Evolutionary conservation across 257 asterid species (phyloP).

Genomic region (Capsicum pubescens): DNA sequence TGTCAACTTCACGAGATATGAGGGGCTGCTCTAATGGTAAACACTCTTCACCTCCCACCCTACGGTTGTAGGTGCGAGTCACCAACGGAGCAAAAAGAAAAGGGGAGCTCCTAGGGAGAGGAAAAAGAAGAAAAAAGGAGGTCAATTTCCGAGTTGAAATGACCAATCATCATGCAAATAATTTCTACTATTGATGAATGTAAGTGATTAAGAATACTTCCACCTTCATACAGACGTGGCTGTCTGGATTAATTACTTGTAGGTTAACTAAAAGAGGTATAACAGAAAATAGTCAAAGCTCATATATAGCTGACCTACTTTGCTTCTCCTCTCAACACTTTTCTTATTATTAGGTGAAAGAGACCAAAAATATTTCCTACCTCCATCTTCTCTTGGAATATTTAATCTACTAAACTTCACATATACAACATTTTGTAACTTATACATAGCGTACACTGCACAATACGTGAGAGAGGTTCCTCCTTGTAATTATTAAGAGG

Average conservation of each 20-base stretch:
- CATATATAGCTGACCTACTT: constrained; percentile 32
- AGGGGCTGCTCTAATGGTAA: too few relatives aligned
- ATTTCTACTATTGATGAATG: too few relatives aligned
- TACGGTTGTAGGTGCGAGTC: too few relatives aligned
- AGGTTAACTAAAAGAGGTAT: constrained; percentile 25
- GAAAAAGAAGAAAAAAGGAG: too few relatives aligned
- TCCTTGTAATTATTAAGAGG: background rate
- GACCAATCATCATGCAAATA: too few relatives aligned
- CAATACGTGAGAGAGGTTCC: constrained; percentile 13
- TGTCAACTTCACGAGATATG: background rate
- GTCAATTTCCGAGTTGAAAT: too few relatives aligned
- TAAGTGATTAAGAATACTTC: background rate
- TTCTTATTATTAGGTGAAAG: constrained; percentile 27
- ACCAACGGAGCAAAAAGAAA: too few relatives aligned
- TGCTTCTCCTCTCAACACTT: background rate
- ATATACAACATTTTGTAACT: background rate
- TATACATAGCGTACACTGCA: background rate
- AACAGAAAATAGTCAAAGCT: constrained; percentile 1
- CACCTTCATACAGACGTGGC: background rate
- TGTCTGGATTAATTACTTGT: background rate
- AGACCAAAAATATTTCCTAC: background rate
- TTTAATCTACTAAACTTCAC: background rate
- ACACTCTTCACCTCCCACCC: too few relatives aligned
- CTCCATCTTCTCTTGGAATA: constrained; percentile 4
- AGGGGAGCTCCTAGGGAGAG: too few relatives aligned